Evolutionary conservation across 2,329 filamentous ascomycete species (phyloP).

Genomic region (Orbilia quercus): DNA sequence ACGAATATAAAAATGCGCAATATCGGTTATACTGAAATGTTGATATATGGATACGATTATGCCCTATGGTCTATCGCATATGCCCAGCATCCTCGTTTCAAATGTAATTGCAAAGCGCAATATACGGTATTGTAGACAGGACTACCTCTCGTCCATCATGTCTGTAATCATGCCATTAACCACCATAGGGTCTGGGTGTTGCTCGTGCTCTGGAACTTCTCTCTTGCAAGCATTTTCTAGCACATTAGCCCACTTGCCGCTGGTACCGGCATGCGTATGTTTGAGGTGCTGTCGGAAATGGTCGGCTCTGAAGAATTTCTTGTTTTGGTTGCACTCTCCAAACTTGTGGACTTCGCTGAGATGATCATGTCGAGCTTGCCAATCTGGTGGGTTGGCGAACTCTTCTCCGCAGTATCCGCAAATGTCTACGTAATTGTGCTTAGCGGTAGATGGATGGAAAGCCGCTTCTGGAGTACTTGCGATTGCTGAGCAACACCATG

Average conservation of each 20-base stretch:
- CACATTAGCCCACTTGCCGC: conserved; percentile 99
- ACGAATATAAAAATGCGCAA: not conserved
- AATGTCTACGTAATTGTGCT: conserved; percentile 76
- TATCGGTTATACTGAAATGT: not conserved
- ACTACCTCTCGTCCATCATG: conserved; percentile 35
- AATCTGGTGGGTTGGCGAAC: conserved; percentile 86
- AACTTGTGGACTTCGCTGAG: conserved; percentile 94
- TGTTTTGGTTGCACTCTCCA: conserved; percentile 95
- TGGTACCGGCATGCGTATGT: conserved; percentile 94
- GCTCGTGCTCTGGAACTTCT: conserved; percentile 73
- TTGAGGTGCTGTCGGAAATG: conserved; percentile 98
- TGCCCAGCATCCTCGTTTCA: too few species aligned
- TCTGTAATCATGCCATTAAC: conserved; percentile 47
- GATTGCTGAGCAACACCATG: conserved; percentile 95
- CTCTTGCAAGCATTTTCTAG: conserved; percentile 97
- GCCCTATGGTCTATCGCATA: not conserved
- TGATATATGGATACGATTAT: not conserved
- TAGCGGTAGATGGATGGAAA: conserved; percentile 81
- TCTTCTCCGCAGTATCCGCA: conserved; percentile 97
- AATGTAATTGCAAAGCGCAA: not conserved
- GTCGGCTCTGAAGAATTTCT: conserved; percentile 97
- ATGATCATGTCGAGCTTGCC: conserved; percentile 87
- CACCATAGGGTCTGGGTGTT: conserved; percentile 46
- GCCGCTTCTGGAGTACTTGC: conserved; percentile 77
- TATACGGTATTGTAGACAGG: not conserved